A percentile compares a stretch with the other conserved stretches of the same genome.
Conservation (phyloP, 352 stramenopile species). For the Blastocystis sp. region DNA sequence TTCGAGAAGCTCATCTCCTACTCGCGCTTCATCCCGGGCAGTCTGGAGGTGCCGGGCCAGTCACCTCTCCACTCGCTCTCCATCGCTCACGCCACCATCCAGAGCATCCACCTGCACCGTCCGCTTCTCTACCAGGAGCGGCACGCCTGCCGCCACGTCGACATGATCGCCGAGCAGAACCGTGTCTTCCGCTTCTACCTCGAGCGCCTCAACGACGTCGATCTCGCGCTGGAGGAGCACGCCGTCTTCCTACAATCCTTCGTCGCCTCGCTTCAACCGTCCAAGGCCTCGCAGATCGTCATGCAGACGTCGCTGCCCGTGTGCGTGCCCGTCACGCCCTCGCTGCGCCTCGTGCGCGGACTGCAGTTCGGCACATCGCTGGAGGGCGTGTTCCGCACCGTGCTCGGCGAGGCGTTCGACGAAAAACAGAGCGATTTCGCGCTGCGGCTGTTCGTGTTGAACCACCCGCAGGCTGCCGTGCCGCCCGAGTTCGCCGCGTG, state of each 20-base stretch:
- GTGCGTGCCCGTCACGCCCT: conserved; percentile 20
- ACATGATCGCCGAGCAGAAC: conserved; percentile 15
- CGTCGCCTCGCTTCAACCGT: neutral
- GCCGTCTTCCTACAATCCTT: neutral
- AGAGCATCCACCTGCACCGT: neutral
- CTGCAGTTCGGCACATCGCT: neutral
- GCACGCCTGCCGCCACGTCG: conserved; percentile 6
- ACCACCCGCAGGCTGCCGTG: neutral
- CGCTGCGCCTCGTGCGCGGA: conserved; percentile 17
- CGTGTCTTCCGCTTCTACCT: conserved; percentile 6
- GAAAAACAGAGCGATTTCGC: conserved; percentile 39
- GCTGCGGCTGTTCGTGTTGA: conserved; percentile 6
- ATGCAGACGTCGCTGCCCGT: neutral
- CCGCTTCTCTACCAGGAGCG: conserved; percentile 1
- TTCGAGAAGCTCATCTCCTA: neutral
- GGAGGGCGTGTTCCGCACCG: conserved; percentile 23
- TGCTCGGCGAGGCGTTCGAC: conserved; percentile 1
- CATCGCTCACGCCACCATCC: neutral
- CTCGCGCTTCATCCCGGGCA: conserved; percentile 17
- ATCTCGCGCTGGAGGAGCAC: conserved; percentile 21
- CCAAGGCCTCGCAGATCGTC: neutral
- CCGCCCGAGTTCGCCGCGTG: neutral
- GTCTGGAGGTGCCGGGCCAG: conserved; percentile 10
- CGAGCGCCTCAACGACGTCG: conserved; percentile 15
- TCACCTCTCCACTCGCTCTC: too few species aligned